Evolutionary conservation across 306 rosid genomes (phyloP).

Genomic region (Morella rubra): DNA sequence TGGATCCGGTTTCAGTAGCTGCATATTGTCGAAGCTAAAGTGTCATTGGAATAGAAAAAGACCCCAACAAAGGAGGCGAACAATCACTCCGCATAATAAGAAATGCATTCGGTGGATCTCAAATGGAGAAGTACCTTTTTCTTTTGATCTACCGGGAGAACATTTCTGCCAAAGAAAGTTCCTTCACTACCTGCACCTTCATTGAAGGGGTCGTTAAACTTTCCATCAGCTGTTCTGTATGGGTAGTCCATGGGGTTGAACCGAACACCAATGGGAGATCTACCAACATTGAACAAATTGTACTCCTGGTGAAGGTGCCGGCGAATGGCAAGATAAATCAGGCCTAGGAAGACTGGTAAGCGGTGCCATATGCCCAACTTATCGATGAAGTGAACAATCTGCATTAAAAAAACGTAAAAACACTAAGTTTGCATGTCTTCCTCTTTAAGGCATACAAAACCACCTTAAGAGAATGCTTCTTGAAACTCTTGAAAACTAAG

Average conservation of each 20-base stretch:
- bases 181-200: constrained; percentile 53
- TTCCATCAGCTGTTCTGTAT: constrained; percentile 47
- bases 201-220: constrained; percentile 54
- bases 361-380: constrained; percentile 59
- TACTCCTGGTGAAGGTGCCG: constrained; percentile 52
- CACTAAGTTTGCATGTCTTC: too few relatives aligned
- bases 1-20: constrained; percentile 62
- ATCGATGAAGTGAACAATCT: constrained; percentile 59
- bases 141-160: constrained; percentile 48
- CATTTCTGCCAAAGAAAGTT: constrained; percentile 55
- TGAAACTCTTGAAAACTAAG: too few relatives aligned
- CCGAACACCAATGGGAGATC: constrained; percentile 41
- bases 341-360: constrained; percentile 48
- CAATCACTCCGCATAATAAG: neutral
- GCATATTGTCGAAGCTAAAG: neutral
- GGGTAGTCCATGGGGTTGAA: constrained; percentile 51
- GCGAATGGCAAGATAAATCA: constrained; percentile 34
- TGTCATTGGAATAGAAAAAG: neutral
- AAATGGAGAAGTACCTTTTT: constrained; percentile 30
- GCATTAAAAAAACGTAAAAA: neutral
- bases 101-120: too few relatives aligned
- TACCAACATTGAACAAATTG: constrained; percentile 58
- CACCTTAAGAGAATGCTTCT: too few relatives aligned
- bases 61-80: neutral
- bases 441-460: too few relatives aligned